Conservation (phyloP, 78 protist species). For the Dictyostelium discoideum region DNA sequence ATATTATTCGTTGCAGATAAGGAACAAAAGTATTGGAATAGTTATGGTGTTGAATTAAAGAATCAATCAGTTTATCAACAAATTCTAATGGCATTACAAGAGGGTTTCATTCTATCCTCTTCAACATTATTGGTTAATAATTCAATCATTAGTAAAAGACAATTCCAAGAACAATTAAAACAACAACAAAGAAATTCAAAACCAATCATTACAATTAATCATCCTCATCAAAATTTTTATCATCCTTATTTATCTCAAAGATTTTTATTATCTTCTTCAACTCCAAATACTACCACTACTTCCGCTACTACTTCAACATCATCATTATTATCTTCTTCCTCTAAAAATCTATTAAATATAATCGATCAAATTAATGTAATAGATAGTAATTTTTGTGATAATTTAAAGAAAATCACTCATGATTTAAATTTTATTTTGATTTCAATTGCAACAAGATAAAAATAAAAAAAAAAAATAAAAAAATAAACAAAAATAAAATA, state of each 20-base stretch:
- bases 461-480: not conserved
- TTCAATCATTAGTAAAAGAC: not conserved
- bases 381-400: not conserved
- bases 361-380: not conserved
- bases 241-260: not conserved
- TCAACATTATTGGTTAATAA: not conserved
- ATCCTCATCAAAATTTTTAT: not conserved
- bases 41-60: not conserved
- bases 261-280: not conserved
- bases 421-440: conserved; percentile 24
- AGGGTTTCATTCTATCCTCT: conserved; percentile 4
- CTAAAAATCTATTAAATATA: not conserved
- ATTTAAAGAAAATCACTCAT: conserved; percentile 4
- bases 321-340: not conserved
- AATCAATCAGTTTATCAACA: conserved; percentile 21
- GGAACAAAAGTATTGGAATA: not conserved
- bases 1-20: not conserved
- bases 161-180: not conserved
- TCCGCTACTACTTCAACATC: not conserved
- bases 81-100: not conserved
- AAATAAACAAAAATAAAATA: not conserved
- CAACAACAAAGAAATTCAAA: not conserved
- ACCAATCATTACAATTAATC: not conserved
- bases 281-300: not conserved
- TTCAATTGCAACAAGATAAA: conserved; percentile 28